A percentile compares a stretch with the other conserved stretches of the same genome.
These are phyloP conservation scores for Diplogelasinospora grovesii DNA, from an alignment of 495 filamentous ascomycete species.

Conservation along the genomic window DNA sequence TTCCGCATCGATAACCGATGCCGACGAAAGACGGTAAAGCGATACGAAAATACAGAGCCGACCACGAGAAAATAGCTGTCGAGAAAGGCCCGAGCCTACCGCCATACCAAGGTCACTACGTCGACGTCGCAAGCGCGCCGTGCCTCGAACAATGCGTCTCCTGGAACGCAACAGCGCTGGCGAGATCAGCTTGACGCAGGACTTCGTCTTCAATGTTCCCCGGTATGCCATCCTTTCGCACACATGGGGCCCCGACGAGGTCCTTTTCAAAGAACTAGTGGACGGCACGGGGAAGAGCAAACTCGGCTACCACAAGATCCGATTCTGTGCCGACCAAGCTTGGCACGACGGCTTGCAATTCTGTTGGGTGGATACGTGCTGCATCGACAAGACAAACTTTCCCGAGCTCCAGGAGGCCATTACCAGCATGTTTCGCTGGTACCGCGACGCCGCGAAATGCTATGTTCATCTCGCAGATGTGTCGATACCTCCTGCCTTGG, in stretches of 20 bases:
- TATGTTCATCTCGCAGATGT: slow-evolving; percentile 23
- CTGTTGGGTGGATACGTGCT: slow-evolving; percentile 36
- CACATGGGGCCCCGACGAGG: slow-evolving; percentile 14
- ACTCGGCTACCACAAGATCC: slow-evolving; percentile 13
- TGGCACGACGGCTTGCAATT: slow-evolving; percentile 12
- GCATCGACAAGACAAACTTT: slow-evolving; percentile 33
- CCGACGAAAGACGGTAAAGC: no score
- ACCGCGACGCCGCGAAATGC: slow-evolving; percentile 18
- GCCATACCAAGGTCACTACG: no score
- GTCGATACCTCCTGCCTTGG: neutral
- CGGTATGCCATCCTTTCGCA: slow-evolving; percentile 32
- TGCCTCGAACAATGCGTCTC: no score
- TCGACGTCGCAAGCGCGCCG: no score
- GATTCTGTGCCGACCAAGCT: slow-evolving; percentile 20
- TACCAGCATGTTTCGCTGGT: slow-evolving; percentile 41
- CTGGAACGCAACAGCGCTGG: no score
- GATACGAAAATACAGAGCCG: no score
- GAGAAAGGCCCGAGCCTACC: no score
- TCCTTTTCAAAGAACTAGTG: neutral
- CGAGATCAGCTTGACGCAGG: no score
- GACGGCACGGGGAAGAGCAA: neutral
- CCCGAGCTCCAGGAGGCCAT: slow-evolving; percentile 33
- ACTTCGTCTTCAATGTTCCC: slow-evolving; percentile 9
- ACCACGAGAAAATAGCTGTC: no score
- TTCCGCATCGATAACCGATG: no score